These are phyloP conservation scores for Torulaspora maleeae DNA, from an alignment of 805 yeast species.

Conservation along the genomic window DNA sequence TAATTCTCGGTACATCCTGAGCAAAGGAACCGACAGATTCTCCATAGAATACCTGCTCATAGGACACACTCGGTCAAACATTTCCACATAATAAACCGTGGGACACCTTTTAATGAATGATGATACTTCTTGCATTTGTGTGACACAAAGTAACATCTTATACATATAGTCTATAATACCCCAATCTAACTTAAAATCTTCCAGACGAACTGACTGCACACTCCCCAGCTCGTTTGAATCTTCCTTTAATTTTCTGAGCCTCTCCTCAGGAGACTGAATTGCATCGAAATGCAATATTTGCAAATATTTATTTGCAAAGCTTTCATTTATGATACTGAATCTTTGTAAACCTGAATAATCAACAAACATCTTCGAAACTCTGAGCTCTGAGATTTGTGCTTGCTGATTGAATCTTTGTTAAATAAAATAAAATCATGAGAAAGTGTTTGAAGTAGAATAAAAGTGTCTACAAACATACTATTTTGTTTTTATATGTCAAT, in stretches of 20 bases:
- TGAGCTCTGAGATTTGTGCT: neutral
- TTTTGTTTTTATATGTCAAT: neutral
- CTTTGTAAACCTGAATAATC: constrained; percentile 25
- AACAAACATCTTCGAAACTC: constrained; percentile 15
- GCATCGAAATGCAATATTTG: constrained; percentile 16
- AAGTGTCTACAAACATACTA: neutral
- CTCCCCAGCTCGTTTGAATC: neutral
- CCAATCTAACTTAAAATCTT: constrained; percentile 13
- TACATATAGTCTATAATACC: constrained; percentile 16
- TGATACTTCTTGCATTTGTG: constrained; percentile 15
- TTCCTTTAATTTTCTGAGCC: constrained; percentile 12
- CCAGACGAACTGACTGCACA: constrained; percentile 13
- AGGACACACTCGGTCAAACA: constrained; percentile 7
- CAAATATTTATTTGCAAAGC: constrained; percentile 19
- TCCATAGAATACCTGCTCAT: constrained; percentile 4
- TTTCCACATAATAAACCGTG: constrained; percentile 19
- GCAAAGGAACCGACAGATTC: neutral
- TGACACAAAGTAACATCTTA: constrained; percentile 12
- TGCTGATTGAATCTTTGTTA: neutral
- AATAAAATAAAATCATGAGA: neutral
- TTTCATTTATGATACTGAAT: constrained; percentile 16
- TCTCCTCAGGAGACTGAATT: constrained; percentile 9
- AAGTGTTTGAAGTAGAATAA: neutral
- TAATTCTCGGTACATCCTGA: constrained; percentile 6
- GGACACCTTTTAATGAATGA: constrained; percentile 17